Base-by-base conservation (phyloP, 1,284 basidiomycete genomes). In the Irpex rosettiformis region DNA sequence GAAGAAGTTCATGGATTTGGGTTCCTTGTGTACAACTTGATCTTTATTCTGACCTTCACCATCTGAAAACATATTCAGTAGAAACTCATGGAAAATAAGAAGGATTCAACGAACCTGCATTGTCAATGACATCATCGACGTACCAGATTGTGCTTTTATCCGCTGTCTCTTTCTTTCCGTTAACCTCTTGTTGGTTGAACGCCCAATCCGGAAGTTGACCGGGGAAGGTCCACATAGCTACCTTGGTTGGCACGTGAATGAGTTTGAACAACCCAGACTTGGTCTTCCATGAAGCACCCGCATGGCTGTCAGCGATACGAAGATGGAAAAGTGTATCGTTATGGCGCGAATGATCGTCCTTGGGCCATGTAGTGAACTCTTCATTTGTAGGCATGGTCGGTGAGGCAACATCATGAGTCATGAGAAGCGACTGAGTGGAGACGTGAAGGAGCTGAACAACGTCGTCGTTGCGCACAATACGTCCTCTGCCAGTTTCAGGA, bases 321-420 rank as follows among this genome's bases (percentile, higher is more conserved):
- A 98, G 68, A 66, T 85, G 78, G 82, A 97, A 98, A 13, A 93
- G 78, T 0, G 94, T 97, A 62, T 97, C 95, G 66, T 95, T 93
- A 70, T 89, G 81, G 42, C 89, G 81, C 3, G 81, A 78, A 59
- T 83, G 75, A 64, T 93, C 87, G 62, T 90, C 86, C 65, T 83
- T 86, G 10, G 86, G 73, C 83, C 88, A 88, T 0, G 95, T 96
- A 2, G 96, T 99, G 73, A 99, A 96, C 73, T 99, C 97, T 72
- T 98, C 94, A 73, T 99, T 98, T 42, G 97, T 99, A 7, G 96
- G 87, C 90, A 96, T 97, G 55, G 96, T 83, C 1, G 97, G 93
- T 2, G 94, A 97, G 0, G 97, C 97, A 59, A 99, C 97, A 71
- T 99, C 97, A 70, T 99, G 97, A 1, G 96, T 96, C 52, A 99